phyloP scores from a whole-genome alignment of 2,329 filamentous ascomycete genomes.

The Phoma sp. region DNA sequence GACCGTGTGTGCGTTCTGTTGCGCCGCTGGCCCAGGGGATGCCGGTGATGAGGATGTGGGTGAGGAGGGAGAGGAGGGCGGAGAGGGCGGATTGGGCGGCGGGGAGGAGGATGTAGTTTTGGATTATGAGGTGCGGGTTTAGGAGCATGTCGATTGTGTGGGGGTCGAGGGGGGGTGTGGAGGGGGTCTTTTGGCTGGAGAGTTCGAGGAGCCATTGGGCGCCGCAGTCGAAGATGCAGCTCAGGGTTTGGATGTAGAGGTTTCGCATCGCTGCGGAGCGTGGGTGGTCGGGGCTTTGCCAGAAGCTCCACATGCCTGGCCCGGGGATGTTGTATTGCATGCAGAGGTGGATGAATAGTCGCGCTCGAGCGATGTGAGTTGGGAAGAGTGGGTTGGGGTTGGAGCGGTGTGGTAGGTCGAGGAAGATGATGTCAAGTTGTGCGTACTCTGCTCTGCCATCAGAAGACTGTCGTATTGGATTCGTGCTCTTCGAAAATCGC shows the following conservation, averaged over 20 bases:
- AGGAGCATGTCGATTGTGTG: conserved; percentile 34
- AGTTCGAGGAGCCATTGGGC: conserved; percentile 49
- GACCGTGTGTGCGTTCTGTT: conserved; percentile 40
- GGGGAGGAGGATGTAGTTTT: conserved; percentile 44
- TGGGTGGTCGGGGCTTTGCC: conserved; percentile 36
- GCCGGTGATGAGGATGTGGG: conserved; percentile 34
- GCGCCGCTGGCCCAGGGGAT: conserved; percentile 43
- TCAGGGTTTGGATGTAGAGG: conserved; percentile 51
- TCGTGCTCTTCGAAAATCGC: conserved; percentile 21
- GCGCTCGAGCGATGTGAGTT: conserved; percentile 38
- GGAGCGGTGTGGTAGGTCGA: conserved; percentile 41
- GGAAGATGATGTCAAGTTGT: conserved; percentile 50
- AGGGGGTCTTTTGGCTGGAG: conserved; percentile 33
- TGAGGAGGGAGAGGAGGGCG: conserved; percentile 28
- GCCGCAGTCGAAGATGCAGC: conserved; percentile 50
- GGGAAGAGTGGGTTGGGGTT: conserved; percentile 38
- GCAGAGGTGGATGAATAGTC: conserved; percentile 45
- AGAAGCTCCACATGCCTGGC: conserved; percentile 35
- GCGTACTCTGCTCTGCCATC: conserved; percentile 48
- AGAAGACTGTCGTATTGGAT: conserved; percentile 34
- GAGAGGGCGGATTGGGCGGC: conserved; percentile 29
- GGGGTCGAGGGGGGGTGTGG: conserved; percentile 14
- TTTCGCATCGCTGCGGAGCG: conserved; percentile 49
- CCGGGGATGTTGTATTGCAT: conserved; percentile 32
- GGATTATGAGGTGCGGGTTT: conserved; percentile 44